Evolutionary conservation across 257 asterid genomes (phyloP), one percentile per base, ranked within the genome.

Genomic region (Solanum gandarillasii): DNA sequence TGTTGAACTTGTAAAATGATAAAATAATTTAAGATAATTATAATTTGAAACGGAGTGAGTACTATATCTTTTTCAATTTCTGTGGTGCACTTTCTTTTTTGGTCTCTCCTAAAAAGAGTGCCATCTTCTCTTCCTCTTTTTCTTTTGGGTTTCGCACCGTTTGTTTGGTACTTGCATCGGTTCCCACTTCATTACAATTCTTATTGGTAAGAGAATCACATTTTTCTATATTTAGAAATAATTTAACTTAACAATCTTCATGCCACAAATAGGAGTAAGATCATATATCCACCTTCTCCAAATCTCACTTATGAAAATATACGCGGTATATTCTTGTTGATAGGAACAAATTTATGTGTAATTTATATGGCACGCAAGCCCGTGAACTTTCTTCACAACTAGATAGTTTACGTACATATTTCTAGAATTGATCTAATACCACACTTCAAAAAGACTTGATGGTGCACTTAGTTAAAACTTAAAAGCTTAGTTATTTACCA

Each of bases 331-430:
- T 16, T 52, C n/a, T 16, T 52, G 62, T 52, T 18, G 9, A 52
- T 16, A 16, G 9, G 23, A 16, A 16, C 23, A 0, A 52, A 52
- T 16, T 52, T 52, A 52, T 52, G 27, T 58, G 27, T 58, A 58
- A 58, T 20, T 20, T 58, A 58, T 58, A 23, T 0, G 68, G 25
- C 27, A 58, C 3, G 0, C 1, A 0, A 58, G 0, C 10, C 68
- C 6, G 1, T 21, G 0, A 21, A 3, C 12, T 58, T 58, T 58
- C 68, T 4, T 3, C 6, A 7, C 0, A 20, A 8, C 12, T 58
- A 58, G 27, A 58, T 58, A 8, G 8, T 58, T 21, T 1, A 20
- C 2, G 2, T 58, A 58, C 12, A 58, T 58, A 58, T 21, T 58
- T 20, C 2, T 21, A 7, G 2, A 58, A 8, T 21, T 58, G 1